These are phyloP conservation scores for Discostella stelligera DNA, from an alignment of 352 stramenopile species.

Conservation along the genomic window DNA sequence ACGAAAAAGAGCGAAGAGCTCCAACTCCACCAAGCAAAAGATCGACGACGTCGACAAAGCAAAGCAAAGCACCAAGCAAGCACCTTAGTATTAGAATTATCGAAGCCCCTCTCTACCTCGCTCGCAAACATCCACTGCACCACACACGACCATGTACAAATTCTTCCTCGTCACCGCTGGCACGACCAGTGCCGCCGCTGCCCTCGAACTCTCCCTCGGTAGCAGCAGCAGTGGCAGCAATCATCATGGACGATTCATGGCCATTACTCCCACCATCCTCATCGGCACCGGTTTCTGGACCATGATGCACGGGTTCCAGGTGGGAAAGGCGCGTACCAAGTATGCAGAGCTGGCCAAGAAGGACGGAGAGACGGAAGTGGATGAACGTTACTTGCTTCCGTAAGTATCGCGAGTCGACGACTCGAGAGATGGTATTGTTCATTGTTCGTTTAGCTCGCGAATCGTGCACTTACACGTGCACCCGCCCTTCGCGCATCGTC, in stretches of 20 bases:
- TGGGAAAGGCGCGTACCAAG: constrained; percentile 51
- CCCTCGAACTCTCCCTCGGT: neutral
- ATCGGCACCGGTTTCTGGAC: constrained; percentile 51
- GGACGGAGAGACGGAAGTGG: constrained; percentile 62
- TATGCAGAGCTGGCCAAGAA: constrained; percentile 57
- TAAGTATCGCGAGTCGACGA: neutral
- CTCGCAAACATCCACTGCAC: no score
- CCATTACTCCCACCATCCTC: constrained; percentile 49
- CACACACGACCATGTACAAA: neutral
- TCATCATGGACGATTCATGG: neutral
- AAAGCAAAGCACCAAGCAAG: no score
- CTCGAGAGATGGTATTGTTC: no score
- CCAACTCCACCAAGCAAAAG: no score
- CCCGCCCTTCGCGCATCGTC: neutral
- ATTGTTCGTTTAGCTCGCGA: no score
- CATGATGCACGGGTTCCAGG: constrained; percentile 48
- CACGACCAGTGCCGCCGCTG: neutral
- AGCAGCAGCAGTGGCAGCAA: neutral
- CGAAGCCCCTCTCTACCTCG: no score
- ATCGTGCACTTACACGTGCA: neutral
- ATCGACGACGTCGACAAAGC: no score
- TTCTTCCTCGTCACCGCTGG: neutral
- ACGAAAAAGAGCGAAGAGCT: no score
- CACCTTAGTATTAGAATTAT: no score
- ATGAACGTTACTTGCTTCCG: constrained; percentile 54